phyloP scores from a whole-genome alignment of 2,329 filamentous ascomycete genomes.

The Amphichorda felina region DNA sequence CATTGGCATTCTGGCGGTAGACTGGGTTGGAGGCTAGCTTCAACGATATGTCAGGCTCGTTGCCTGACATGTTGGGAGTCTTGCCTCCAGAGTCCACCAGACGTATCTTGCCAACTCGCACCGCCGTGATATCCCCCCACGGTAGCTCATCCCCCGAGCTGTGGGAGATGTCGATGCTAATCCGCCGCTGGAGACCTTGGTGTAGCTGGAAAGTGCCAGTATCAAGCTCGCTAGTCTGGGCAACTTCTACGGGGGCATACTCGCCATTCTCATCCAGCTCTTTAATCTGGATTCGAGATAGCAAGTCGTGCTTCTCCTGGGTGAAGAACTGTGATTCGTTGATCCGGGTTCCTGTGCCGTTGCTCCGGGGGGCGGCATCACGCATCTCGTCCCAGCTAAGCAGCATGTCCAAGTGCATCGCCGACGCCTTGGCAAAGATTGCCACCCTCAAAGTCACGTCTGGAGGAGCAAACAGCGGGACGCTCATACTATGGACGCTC shows the following conservation, averaged over 20 bases:
- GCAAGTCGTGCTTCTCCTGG: slow-evolving; percentile 88
- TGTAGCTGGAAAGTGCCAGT: slow-evolving; percentile 89
- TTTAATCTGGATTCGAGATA: slow-evolving; percentile 76
- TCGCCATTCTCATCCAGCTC: slow-evolving; percentile 87
- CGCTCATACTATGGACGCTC: slow-evolving; percentile 96
- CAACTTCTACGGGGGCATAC: slow-evolving; percentile 85
- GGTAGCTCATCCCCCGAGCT: slow-evolving; percentile 79
- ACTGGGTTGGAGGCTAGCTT: slow-evolving; percentile 68
- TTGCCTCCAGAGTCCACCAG: slow-evolving; percentile 79
- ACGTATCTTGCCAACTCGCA: slow-evolving; percentile 71
- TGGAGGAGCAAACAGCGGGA: slow-evolving; percentile 61
- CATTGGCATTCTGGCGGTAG: slow-evolving; percentile 78
- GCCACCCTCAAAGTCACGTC: slow-evolving; percentile 72
- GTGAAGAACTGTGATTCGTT: slow-evolving; percentile 87
- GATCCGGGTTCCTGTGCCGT: slow-evolving; percentile 53
- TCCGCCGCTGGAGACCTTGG: slow-evolving; percentile 81
- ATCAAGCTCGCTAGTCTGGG: slow-evolving; percentile 75
- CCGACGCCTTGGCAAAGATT: slow-evolving; percentile 81
- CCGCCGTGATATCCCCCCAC: slow-evolving; percentile 70
- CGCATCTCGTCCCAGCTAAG: slow-evolving; percentile 99
- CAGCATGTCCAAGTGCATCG: slow-evolving; percentile 93
- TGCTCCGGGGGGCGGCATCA: slow-evolving; percentile 52
- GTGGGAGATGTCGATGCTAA: slow-evolving; percentile 81
- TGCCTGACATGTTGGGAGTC: slow-evolving; percentile 63
- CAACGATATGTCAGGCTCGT: slow-evolving; percentile 62